Evolutionary conservation across 2,329 filamentous ascomycete species (phyloP), one percentile per base, ranked within the genome.

Genomic region (Cercospora sesami): DNA sequence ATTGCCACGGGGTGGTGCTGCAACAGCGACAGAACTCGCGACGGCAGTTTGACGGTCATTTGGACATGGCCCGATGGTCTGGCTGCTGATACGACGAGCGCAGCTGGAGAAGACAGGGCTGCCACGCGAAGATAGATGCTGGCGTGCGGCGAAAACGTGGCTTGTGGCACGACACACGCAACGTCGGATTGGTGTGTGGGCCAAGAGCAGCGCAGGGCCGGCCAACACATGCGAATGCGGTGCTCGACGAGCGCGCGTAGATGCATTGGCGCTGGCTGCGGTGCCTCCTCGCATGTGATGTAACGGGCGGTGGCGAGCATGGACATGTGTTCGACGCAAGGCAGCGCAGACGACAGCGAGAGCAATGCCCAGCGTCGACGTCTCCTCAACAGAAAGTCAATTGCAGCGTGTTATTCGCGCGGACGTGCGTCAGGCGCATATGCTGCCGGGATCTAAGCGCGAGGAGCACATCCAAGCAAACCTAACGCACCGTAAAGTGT

Each of bases 111-210:
- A 18, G 62, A 60, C 67, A 65, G 61, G 65, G 63, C 31, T 66
- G 60, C 69, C 67, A 68, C 67, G 69, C 61, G 69, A 58, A 23
- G 45, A 14, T 23, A 12, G 21, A 51, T 51, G 45, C 45, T 51
- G 36, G 14, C 39, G 39, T 53, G 62, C 51, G 48, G 30, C 31
- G 61, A 65, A 59, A 69, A 69, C 68, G 65, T 71, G 69, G 67
- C 64, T 69, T 64, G 67, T 71, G 53, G 59, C 67, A 69, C 66
- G 28, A 57, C 51, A 36, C 36, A 45, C 33, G 48, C 69, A 59
- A 61, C 53, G 33, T 62, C 63, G 60, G 63, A 65, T 42, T 42
- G 36, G 36, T 16, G 16, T 16, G 36, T 42, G 36, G 36, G 36
- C 36, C 36, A n/a, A n/a, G 36, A 42, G 36, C 36, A 39, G 36